Evolutionary conservation across 148 eudicot genomes (phyloP).

Genomic region (Chenopodium berlandieri): DNA sequence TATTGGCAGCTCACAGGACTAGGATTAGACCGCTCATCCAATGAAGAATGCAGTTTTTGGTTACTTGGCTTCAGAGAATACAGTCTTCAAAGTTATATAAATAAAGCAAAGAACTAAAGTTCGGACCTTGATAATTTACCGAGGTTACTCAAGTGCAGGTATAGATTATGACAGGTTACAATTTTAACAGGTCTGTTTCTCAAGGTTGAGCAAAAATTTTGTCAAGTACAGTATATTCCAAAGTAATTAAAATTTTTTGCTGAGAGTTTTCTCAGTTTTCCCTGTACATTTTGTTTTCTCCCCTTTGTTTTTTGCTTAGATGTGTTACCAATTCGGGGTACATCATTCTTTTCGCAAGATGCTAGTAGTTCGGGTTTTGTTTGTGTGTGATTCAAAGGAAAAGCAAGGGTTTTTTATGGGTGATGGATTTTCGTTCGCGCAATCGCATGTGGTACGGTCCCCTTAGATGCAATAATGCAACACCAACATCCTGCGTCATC

Average conservation of each 20-base stretch:
- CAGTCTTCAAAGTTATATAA: conserved; percentile 13
- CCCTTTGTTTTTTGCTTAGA: neutral
- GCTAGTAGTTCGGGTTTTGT: neutral
- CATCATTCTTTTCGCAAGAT: neutral
- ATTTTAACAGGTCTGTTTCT: conserved; percentile 23
- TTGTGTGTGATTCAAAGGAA: neutral
- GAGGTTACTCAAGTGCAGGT: conserved; percentile 5
- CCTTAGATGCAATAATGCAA: neutral
- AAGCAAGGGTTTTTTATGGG: neutral
- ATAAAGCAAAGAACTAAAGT: conserved; percentile 8
- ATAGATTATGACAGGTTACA: conserved; percentile 24
- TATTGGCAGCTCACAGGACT: neutral
- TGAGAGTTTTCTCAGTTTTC: conserved; percentile 27
- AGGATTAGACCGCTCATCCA: conserved; percentile 21
- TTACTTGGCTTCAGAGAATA: conserved; percentile 11
- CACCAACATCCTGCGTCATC: neutral
- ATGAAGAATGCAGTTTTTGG: conserved; percentile 21
- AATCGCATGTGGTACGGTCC: neutral
- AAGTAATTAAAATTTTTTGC: conserved; percentile 16
- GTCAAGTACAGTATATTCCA: neutral
- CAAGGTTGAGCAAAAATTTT: conserved; percentile 26
- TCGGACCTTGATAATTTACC: neutral
- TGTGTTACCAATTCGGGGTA: neutral
- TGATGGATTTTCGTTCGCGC: neutral
- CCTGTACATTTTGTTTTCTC: neutral